phyloP scores from a whole-genome alignment of 192 early-diverging fungal species.

The Coemansia sp. region DNA sequence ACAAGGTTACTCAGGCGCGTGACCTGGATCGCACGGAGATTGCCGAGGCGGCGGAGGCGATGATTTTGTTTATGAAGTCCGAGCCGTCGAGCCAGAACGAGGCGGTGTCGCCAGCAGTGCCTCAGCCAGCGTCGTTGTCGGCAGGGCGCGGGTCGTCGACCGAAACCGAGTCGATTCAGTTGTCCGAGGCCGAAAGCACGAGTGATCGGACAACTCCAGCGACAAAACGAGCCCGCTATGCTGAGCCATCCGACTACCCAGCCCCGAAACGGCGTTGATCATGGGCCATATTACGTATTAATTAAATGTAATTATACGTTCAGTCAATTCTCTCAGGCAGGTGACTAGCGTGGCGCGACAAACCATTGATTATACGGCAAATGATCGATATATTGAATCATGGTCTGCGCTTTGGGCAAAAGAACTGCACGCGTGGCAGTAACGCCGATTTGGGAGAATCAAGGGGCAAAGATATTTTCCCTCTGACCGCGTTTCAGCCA shows the following conservation, averaged over 20 bases:
- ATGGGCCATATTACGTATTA: no score
- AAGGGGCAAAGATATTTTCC: constrained; percentile 5
- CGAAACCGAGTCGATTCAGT: not conserved
- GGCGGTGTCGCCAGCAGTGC: constrained; percentile 1
- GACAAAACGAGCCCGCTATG: not conserved
- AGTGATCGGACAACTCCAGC: not conserved
- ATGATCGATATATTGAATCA: not conserved
- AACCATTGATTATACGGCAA: not conserved
- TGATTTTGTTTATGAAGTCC: constrained; percentile 45
- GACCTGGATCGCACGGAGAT: constrained; percentile 12
- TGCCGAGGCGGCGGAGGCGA: constrained; percentile 40
- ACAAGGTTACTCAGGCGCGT: not conserved
- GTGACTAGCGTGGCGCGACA: not conserved
- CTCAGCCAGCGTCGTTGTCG: not conserved
- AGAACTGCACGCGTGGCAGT: constrained; percentile 11
- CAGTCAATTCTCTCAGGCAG: no score
- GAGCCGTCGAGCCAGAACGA: constrained; percentile 27
- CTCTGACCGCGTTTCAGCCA: constrained; percentile 13
- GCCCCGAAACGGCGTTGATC: no score
- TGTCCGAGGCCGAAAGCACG: not conserved
- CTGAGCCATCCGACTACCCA: no score
- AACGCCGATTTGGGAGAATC: not conserved
- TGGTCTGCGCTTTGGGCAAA: not conserved
- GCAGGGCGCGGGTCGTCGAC: not conserved
- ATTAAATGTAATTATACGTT: no score